Evolutionary conservation across 768 basidiomycete species (phyloP).

Genomic region (Lactarius deliciosus): DNA sequence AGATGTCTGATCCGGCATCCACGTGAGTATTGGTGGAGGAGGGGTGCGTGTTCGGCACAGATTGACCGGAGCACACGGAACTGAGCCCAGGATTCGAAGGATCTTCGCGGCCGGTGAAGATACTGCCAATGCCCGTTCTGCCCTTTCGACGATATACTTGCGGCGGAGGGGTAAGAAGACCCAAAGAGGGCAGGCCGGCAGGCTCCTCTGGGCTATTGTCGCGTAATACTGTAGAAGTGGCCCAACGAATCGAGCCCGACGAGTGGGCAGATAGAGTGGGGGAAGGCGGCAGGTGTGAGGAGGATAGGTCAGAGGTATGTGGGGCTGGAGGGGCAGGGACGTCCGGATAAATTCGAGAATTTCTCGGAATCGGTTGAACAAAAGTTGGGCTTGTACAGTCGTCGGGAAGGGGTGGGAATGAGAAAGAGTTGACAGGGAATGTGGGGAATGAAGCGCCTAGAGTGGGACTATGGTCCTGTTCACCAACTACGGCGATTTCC

Average conservation of each 20-base stretch:
- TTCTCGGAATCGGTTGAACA: constrained; percentile 17
- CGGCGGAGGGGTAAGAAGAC: constrained; percentile 40
- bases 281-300: constrained; percentile 57
- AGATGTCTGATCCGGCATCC: constrained; percentile 39
- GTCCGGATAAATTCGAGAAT: constrained; percentile 36
- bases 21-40: constrained; percentile 42
- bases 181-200: constrained; percentile 50
- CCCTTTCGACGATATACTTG: constrained; percentile 44
- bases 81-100: constrained; percentile 15
- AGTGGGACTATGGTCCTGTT: no score
- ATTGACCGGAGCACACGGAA: constrained; percentile 31
- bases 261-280: constrained; percentile 62
- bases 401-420: no score
- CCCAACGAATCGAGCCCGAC: constrained; percentile 59
- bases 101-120: constrained; percentile 38
- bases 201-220: constrained; percentile 64
- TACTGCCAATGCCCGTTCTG: constrained; percentile 47
- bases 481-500: no score
- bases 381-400: no score
- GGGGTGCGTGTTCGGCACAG: constrained; percentile 36
- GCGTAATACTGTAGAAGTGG: constrained; percentile 55
- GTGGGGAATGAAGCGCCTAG: no score
- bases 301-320: constrained; percentile 39
- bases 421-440: no score
- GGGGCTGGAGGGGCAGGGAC: constrained; percentile 34